phyloP scores from a whole-genome alignment of 331 rosid genomes.

The Arachis monticola region DNA sequence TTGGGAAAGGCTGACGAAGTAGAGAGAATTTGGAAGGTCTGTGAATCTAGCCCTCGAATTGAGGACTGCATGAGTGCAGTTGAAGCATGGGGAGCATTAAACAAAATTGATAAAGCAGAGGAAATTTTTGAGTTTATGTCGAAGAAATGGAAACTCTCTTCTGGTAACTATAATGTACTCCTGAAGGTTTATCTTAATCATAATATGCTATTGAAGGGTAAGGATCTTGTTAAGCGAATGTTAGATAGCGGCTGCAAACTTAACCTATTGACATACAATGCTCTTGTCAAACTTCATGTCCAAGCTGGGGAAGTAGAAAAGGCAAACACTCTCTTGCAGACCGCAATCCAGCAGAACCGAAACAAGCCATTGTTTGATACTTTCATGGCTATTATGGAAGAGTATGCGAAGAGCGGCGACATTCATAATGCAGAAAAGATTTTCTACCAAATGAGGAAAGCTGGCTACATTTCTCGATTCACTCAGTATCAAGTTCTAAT shows the following conservation, averaged over 20 bases:
- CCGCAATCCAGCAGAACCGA: constrained; percentile 47
- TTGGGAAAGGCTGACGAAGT: constrained; percentile 67
- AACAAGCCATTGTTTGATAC: constrained; percentile 52
- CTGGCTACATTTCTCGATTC: constrained; percentile 50
- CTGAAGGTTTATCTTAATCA: constrained; percentile 56
- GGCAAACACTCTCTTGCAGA: constrained; percentile 60
- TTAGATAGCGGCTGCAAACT: constrained; percentile 47
- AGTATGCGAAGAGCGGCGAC: constrained; percentile 63
- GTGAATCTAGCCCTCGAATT: constrained; percentile 52
- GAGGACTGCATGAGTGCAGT: constrained; percentile 58
- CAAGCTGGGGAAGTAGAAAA: constrained; percentile 64
- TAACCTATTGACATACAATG: constrained; percentile 61
- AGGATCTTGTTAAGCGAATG: constrained; percentile 70
- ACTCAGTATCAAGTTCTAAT: constrained; percentile 52
- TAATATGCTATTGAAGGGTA: constrained; percentile 68
- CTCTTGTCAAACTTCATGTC: constrained; percentile 63
- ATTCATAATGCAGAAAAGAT: constrained; percentile 63
- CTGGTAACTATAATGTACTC: constrained; percentile 49
- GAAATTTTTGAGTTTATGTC: constrained; percentile 52
- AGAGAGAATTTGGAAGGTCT: constrained; percentile 62
- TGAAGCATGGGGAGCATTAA: constrained; percentile 71
- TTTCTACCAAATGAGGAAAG: constrained; percentile 55
- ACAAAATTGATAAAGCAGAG: constrained; percentile 66
- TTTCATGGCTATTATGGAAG: constrained; percentile 55
- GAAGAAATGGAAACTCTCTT: constrained; percentile 46